These are phyloP conservation scores for Fragaria vesca DNA, from an alignment of 306 rosid genomes.

Conservation along the genomic window DNA sequence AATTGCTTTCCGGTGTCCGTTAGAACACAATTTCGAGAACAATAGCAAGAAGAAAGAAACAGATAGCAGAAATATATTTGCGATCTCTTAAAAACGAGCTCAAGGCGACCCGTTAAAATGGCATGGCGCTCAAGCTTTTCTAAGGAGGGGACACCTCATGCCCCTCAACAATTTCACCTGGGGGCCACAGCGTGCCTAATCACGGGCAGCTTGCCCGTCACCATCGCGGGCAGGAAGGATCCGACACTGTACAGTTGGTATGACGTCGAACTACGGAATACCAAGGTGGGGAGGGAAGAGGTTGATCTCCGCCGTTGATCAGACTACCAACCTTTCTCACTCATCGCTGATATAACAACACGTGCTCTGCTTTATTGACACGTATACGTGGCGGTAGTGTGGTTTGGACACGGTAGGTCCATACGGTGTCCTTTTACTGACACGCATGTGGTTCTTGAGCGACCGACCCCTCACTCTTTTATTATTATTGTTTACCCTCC, in stretches of 20 bases:
- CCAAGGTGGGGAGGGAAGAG: neutral
- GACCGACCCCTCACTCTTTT: slow-evolving; percentile 13
- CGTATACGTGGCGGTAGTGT: slow-evolving; percentile 51
- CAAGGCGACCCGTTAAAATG: slow-evolving; percentile 27
- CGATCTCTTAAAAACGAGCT: neutral
- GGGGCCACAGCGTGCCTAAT: slow-evolving; percentile 50
- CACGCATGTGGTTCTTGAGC: slow-evolving; percentile 67
- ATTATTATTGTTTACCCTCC: neutral
- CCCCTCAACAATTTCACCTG: slow-evolving; percentile 28
- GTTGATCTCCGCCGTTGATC: slow-evolving; percentile 26
- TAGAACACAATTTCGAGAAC: neutral
- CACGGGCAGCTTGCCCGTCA: slow-evolving; percentile 76
- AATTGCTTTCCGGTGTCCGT: neutral
- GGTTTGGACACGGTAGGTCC: slow-evolving; percentile 34
- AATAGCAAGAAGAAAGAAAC: neutral
- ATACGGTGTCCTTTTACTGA: slow-evolving; percentile 38
- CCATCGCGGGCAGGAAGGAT: slow-evolving; percentile 71
- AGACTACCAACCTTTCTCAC: neutral
- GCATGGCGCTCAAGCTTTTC: slow-evolving; percentile 32
- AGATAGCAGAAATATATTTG: neutral
- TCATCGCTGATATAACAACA: slow-evolving; percentile 25
- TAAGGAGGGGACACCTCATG: slow-evolving; percentile 16
- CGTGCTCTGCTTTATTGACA: slow-evolving; percentile 32
- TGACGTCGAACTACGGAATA: slow-evolving; percentile 60
- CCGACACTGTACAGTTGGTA: slow-evolving; percentile 64